Evolutionary conservation across 352 stramenopile genomes (phyloP).

Genomic region (Phytophthora multivora): DNA sequence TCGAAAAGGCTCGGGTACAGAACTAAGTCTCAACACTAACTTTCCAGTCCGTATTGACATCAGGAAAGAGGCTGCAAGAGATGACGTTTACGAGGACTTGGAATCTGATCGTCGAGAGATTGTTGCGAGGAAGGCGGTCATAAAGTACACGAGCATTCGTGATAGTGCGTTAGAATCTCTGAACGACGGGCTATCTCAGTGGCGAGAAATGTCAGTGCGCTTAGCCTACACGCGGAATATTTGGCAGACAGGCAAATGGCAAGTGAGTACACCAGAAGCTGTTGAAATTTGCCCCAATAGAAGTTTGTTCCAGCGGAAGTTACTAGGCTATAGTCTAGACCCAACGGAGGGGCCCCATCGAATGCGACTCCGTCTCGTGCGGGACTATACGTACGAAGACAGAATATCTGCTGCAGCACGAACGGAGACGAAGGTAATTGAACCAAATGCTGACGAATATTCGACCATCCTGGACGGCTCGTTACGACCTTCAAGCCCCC

Average conservation of each 20-base stretch:
- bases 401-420: background rate
- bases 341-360: constrained; percentile 55
- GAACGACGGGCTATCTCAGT: constrained; percentile 39
- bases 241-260: constrained; percentile 49
- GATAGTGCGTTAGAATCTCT: constrained; percentile 48
- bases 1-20: constrained; percentile 24
- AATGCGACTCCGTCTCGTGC: constrained; percentile 53
- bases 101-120: constrained; percentile 25
- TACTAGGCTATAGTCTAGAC: constrained; percentile 47
- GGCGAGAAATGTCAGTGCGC: constrained; percentile 40
- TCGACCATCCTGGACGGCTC: no score
- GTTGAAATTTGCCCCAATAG: constrained; percentile 1
- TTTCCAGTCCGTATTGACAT: constrained; percentile 39
- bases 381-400: constrained; percentile 31
- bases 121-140: constrained; percentile 40
- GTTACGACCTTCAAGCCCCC: background rate
- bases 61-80: background rate
- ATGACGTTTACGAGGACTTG: constrained; percentile 15
- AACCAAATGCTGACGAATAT: background rate
- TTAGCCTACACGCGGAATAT: constrained; percentile 48
- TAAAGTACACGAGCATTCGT: constrained; percentile 45
- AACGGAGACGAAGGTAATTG: background rate
- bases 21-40: constrained; percentile 41
- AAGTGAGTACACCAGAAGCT: background rate
- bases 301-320: constrained; percentile 55